Base-by-base conservation (phyloP, 805 yeast species). In the Starmerella apis region DNA sequence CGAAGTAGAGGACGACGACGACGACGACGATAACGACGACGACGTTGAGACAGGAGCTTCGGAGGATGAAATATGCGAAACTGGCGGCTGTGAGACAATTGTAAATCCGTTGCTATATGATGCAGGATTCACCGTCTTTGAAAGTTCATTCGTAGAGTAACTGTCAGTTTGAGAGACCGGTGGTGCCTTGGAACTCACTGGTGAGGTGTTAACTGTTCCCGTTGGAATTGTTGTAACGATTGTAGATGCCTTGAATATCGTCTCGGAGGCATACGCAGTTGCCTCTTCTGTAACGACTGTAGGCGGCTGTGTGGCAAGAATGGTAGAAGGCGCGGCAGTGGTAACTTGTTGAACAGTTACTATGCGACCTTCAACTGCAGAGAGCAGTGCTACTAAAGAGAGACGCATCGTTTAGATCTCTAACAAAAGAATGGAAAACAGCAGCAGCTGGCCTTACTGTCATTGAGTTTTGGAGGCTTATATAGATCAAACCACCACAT, bases 81-180 rank as follows among this genome's bases (percentile, higher is more conserved):
- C n/a, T 8, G 48, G 18, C 14, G 33, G 54, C 25, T 39, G 33
- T 1, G 46, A 10, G 4, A 41, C 28, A 6, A 58, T 44, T 1
- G 58, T 55, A 24, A 50, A 46, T 2, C 56, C 48, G 14, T 46
- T 46, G 13, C 67, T 60, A 43, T 63, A 61, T 16, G 69, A 59
- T 5, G 61, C 48, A 1, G 72, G 65, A 43, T 62, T 52, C 28
- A 68, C 56, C 4, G 65, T 57, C 5, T 61, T 58, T 19, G 65
- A 50, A 14, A 63, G 51, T 28, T 60, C 55, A 3, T 59, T 56
- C 3, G 70, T 64, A 8, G 64, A 56, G 50, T 64, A 61, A 7
- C 61, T 51, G 25, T 60, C 36, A 11, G 53, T 56, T 36, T 66
- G 66, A 3, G 65, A 59, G 14, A 66, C 64, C 18, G 71, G 71